phyloP scores from a whole-genome alignment of 768 basidiomycete genomes.

The Xerocomus brunneocitrinus region DNA sequence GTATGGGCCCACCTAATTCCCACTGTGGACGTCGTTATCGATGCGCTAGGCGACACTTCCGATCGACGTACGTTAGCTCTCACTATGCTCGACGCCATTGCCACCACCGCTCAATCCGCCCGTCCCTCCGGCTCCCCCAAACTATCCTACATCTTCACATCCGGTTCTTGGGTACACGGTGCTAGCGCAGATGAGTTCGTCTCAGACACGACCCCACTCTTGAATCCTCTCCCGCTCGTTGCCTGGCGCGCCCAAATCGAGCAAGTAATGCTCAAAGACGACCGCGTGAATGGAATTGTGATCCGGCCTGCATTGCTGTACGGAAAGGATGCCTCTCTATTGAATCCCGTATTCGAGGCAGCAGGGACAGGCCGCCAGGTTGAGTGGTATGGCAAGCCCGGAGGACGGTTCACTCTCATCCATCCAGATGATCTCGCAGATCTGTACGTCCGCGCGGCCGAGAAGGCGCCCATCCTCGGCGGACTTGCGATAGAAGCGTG shows the following conservation, averaged over 20 bases:
- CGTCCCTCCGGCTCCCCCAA: slow-evolving; percentile 24
- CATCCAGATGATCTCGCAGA: slow-evolving; percentile 36
- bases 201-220: slow-evolving; percentile 18
- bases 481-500: slow-evolving; percentile 30
- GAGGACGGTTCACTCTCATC: slow-evolving; percentile 25
- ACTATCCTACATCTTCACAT: slow-evolving; percentile 31
- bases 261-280: slow-evolving; percentile 8
- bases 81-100: slow-evolving; percentile 14
- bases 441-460: slow-evolving; percentile 29
- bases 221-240: slow-evolving; percentile 10
- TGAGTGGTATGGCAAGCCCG: slow-evolving; percentile 24
- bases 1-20: slow-evolving; percentile 16
- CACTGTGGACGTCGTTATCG: slow-evolving; percentile 20
- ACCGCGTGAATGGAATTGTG: slow-evolving; percentile 31
- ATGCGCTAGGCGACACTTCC: slow-evolving; percentile 13
- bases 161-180: slow-evolving; percentile 30
- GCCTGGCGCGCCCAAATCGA: slow-evolving; percentile 22
- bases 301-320: slow-evolving; percentile 31
- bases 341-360: slow-evolving; percentile 21
- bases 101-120: slow-evolving; percentile 11
- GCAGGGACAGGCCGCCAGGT: slow-evolving; percentile 18
- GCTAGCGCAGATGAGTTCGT: slow-evolving; percentile 13
- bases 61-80: slow-evolving; percentile 13
- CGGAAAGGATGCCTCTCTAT: slow-evolving; percentile 24
- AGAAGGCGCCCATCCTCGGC: slow-evolving; percentile 27